Evolutionary conservation across 345 rosid species (phyloP).

Genomic region (Anacardium occidentale): DNA sequence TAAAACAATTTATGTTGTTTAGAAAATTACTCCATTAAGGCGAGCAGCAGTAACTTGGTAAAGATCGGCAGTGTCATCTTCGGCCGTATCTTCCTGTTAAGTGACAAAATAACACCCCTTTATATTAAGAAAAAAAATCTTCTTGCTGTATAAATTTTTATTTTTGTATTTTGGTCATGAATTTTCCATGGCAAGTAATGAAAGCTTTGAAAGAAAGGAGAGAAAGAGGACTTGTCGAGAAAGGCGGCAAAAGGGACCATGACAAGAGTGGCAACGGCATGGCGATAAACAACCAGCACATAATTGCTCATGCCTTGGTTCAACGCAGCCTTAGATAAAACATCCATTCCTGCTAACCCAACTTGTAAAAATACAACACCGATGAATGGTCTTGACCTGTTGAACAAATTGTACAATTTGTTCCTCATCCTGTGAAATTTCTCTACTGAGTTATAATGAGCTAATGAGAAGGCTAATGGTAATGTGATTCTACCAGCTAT

Average conservation of each 20-base stretch:
- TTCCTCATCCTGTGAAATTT: slow-evolving; percentile 20
- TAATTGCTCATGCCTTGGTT: slow-evolving; percentile 86
- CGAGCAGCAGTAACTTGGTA: slow-evolving; percentile 55
- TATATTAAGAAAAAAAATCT: background rate
- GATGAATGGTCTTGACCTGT: slow-evolving; percentile 57
- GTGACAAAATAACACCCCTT: background rate
- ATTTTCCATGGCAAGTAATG: too few relatives aligned
- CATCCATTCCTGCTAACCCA: slow-evolving; percentile 90
- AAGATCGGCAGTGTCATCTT: slow-evolving; percentile 71
- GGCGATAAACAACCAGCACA: slow-evolving; percentile 82
- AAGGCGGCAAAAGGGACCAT: slow-evolving; percentile 75
- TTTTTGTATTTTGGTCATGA: background rate
- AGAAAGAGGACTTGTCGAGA: slow-evolving; percentile 53
- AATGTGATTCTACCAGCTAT: background rate
- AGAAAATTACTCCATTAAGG: slow-evolving; percentile 65
- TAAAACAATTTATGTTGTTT: background rate
- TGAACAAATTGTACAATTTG: slow-evolving; percentile 22
- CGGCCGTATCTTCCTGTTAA: slow-evolving; percentile 65
- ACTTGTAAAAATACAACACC: slow-evolving; percentile 72
- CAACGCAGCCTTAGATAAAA: slow-evolving; percentile 70
- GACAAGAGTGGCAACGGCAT: slow-evolving; percentile 69
- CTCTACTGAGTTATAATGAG: slow-evolving; percentile 1
- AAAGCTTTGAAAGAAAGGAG: background rate
- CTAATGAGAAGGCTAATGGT: background rate
- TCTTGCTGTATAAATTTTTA: background rate